phyloP scores from a whole-genome alignment of 2,329 filamentous ascomycete genomes.

The Botrytis deweyae region DNA sequence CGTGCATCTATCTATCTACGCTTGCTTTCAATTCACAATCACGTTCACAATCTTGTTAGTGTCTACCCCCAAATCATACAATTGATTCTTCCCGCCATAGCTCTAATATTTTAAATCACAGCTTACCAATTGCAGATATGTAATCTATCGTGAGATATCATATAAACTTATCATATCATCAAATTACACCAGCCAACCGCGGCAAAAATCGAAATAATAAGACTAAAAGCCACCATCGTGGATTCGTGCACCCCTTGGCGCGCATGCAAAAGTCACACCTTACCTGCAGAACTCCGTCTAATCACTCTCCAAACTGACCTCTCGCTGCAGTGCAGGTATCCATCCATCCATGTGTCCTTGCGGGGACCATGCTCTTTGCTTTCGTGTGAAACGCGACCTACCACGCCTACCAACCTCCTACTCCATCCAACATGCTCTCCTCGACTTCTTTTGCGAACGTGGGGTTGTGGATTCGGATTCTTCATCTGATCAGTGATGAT shows the following conservation, averaged over 20 bases:
- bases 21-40: background rate
- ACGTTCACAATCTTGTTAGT: background rate
- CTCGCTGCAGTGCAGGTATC: background rate
- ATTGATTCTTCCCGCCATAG: background rate
- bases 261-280: conserved; percentile 1
- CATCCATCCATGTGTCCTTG: background rate
- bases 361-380: background rate
- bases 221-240: background rate
- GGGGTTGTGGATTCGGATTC: background rate
- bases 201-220: conserved; percentile 13
- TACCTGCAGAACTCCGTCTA: background rate
- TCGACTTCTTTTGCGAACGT: background rate
- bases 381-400: conserved; percentile 1
- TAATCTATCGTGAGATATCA: background rate
- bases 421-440: background rate
- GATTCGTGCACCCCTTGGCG: conserved; percentile 6
- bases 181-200: conserved; percentile 2
- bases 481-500: conserved; percentile 9
- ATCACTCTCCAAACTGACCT: background rate
- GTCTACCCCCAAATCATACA: background rate
- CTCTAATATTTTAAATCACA: background rate
- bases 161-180: background rate
- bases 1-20: background rate
- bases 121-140: background rate
- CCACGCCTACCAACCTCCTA: background rate